phyloP scores from a whole-genome alignment of 805 yeast species.

The Wickerhamiella australiensis region DNA sequence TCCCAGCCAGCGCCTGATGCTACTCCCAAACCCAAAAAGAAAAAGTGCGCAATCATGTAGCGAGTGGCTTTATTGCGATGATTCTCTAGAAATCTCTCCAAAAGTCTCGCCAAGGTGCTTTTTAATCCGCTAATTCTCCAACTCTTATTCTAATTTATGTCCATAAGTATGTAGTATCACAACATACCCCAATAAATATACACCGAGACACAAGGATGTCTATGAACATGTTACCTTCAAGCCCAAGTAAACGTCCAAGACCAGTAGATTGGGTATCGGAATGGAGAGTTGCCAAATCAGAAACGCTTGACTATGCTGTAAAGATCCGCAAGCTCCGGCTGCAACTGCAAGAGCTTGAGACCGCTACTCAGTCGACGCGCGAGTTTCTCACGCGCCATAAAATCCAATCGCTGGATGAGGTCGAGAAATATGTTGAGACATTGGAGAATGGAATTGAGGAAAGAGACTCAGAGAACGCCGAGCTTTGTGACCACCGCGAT shows the following conservation, averaged over 20 bases:
- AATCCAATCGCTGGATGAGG: background rate
- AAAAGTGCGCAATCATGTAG: conserved; percentile 13
- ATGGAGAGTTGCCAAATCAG: conserved; percentile 1
- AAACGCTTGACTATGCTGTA: background rate
- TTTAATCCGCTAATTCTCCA: no score
- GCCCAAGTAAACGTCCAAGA: background rate
- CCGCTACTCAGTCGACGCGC: background rate
- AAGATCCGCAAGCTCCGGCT: background rate
- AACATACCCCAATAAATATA: background rate
- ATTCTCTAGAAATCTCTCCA: background rate
- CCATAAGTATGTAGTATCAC: background rate
- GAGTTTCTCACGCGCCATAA: background rate
- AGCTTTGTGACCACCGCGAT: background rate
- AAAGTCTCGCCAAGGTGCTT: background rate
- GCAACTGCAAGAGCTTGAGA: background rate
- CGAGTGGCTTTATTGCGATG: background rate
- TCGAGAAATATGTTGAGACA: background rate
- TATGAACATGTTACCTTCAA: background rate
- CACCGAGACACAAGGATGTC: background rate
- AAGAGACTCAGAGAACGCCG: background rate
- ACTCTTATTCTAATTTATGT: no score
- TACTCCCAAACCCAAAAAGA: conserved; percentile 10
- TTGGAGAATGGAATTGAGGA: background rate
- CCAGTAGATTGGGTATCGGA: background rate
- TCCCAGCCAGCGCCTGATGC: background rate